Evolutionary conservation across 208 protist species (phyloP), one percentile per base, ranked within the genome.

Genomic region (Borovskyia barvae): DNA sequence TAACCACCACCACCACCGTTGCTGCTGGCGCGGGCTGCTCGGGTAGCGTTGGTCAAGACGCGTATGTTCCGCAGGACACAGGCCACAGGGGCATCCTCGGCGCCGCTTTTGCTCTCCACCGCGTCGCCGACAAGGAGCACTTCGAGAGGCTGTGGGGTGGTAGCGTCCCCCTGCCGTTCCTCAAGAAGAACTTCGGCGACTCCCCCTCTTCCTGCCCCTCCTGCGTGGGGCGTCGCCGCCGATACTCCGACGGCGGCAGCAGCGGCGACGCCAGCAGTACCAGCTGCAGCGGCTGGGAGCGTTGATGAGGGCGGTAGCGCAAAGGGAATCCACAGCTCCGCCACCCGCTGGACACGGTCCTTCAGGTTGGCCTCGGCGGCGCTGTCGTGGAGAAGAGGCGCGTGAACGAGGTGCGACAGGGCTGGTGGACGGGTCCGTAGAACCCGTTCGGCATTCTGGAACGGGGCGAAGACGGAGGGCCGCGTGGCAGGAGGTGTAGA

Each of bases 11-110:
- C 14, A 6, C 29, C 15, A 28, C 3, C 11, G 42, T 14, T 8
- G 41, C n/a, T n/a, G 47, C 25, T 24, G 20, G 32, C 19, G 30
- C 12, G 17, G 5, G 15, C 5, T 43, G 19, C 22, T 24, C 52
- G 62, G 12, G 52, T 12, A 0, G 62, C 2, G 35, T 14, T 2
- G 28, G 12, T 30, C 11, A 54, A 69, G 20, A 69, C 53, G 30
- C 63, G 63, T 29, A 69, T 55, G 46, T 61, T 69, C 4, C 63
- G 63, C 37, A 69, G 53, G 29, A 69, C 26, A 17, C 63, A 69
- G 46, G 53, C 63, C 17, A 69, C 37, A 24, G n/a, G 22, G 11
- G 45, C 52, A 3, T 41, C 11, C 12, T 20, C 29, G 9, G 46
- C 53, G 20, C 50, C 29, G 30, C 11, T 9, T 14, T 3, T 22